These are phyloP conservation scores for Gossypium longicalyx DNA, from an alignment of 345 rosid genomes.

Conservation along the genomic window DNA sequence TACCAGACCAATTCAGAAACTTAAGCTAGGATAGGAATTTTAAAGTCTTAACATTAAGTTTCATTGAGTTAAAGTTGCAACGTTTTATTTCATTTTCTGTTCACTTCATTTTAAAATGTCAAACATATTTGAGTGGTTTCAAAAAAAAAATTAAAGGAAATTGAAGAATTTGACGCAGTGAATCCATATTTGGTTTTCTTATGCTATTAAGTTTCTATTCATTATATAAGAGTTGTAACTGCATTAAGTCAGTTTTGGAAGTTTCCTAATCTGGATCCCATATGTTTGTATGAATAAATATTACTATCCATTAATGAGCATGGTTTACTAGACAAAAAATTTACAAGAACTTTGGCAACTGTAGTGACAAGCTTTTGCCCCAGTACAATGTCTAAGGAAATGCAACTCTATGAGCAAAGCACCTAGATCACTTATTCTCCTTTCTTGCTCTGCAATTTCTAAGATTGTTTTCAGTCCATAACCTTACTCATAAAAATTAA, in stretches of 20 bases:
- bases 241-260: neutral
- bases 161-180: neutral
- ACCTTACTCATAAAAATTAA: neutral
- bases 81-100: neutral
- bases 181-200: constrained; percentile 2
- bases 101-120: neutral
- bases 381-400: neutral
- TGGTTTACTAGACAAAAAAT: neutral
- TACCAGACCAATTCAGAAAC: neutral
- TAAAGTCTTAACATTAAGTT: neutral
- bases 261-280: neutral
- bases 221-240: neutral
- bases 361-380: neutral
- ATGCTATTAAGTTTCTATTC: neutral
- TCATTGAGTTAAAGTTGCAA: neutral
- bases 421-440: neutral
- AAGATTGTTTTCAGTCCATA: neutral
- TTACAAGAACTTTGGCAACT: neutral
- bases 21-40: neutral
- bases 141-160: neutral
- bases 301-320: neutral
- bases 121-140: neutral
- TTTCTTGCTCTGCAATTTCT: neutral
- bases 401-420: neutral
- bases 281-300: neutral